These are phyloP conservation scores for Porodaedalea pini DNA, from an alignment of 1,284 basidiomycete genomes.

Conservation along the genomic window DNA sequence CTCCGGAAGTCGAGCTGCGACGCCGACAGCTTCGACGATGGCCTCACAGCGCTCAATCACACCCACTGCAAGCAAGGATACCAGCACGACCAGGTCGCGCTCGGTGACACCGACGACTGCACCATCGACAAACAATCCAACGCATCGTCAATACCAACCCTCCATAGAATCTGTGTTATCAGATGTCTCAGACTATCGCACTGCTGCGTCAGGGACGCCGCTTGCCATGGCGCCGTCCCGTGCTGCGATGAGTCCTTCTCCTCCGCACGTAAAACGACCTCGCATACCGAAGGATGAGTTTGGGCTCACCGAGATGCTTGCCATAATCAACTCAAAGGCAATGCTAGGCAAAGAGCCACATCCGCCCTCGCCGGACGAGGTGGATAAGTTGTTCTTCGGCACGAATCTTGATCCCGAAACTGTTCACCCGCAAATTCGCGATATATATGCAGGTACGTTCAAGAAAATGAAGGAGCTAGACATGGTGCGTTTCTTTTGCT, in stretches of 20 bases:
- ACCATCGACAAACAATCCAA: slow-evolving; percentile 29
- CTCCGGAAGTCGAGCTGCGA: slow-evolving; percentile 37
- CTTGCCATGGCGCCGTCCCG: slow-evolving; percentile 25
- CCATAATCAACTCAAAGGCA: slow-evolving; percentile 71
- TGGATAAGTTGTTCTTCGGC: slow-evolving; percentile 75
- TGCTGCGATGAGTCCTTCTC: slow-evolving; percentile 28
- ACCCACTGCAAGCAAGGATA: slow-evolving; percentile 30
- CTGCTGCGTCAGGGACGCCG: slow-evolving; percentile 37
- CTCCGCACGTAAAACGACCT: slow-evolving; percentile 35
- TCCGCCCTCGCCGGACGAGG: slow-evolving; percentile 48
- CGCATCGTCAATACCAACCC: slow-evolving; percentile 41
- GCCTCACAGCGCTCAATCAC: slow-evolving; percentile 32
- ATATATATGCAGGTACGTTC: slow-evolving; percentile 67
- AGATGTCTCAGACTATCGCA: slow-evolving; percentile 53
- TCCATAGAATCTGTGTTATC: slow-evolving; percentile 67
- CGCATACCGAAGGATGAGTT: slow-evolving; percentile 77
- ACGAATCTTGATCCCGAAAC: slow-evolving; percentile 53
- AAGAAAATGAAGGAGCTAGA: slow-evolving; percentile 79
- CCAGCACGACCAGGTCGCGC: slow-evolving; percentile 26
- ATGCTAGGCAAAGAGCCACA: slow-evolving; percentile 33
- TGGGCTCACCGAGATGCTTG: slow-evolving; percentile 78
- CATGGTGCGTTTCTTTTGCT: slow-evolving; percentile 45
- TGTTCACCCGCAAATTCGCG: slow-evolving; percentile 69
- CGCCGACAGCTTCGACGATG: slow-evolving; percentile 35
- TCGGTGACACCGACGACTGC: slow-evolving; percentile 41